Percentiles rank a stretch among this genome's conserved stretches.
phyloP scores from a whole-genome alignment of 1,139 yeast species.

The Protomyces gravidus region DNA sequence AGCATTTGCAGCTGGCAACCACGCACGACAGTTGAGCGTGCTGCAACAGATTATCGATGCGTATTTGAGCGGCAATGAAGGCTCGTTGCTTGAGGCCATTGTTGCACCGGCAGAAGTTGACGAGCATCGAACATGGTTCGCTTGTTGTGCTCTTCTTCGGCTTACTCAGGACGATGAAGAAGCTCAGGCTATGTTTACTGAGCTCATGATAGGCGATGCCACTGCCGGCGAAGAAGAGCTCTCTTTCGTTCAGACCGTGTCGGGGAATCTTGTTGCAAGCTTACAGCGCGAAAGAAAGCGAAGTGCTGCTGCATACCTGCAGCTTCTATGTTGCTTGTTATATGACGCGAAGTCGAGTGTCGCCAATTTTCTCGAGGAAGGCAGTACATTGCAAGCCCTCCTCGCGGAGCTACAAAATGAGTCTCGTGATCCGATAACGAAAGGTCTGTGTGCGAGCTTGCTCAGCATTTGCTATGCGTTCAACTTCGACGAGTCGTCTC shows the following conservation, averaged over 20 bases:
- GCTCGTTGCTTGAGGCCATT: conserved; percentile 30
- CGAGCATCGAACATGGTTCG: conserved; percentile 86
- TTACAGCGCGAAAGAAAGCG: conserved; percentile 39
- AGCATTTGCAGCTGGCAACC: conserved; percentile 57
- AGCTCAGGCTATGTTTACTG: conserved; percentile 51
- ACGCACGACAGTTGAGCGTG: conserved; percentile 57
- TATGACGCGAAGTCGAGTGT: conserved; percentile 75
- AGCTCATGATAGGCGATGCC: conserved; percentile 60
- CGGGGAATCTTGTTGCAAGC: conserved; percentile 68
- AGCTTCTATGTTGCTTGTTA: conserved; percentile 70
- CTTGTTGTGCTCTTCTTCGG: conserved; percentile 61
- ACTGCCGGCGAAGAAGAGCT: conserved; percentile 68
- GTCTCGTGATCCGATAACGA: conserved; percentile 57
- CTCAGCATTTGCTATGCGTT: conserved; percentile 81
- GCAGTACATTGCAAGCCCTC: conserved; percentile 61
- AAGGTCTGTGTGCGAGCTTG: conserved; percentile 68
- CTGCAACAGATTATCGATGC: conserved; percentile 59
- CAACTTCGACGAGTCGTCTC: conserved; percentile 59
- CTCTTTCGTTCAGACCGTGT: conserved; percentile 69
- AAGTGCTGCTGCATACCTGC: conserved; percentile 53
- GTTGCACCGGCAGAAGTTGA: conserved; percentile 52
- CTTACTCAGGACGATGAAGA: conserved; percentile 55
- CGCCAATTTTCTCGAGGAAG: conserved; percentile 67
- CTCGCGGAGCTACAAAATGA: conserved; percentile 53
- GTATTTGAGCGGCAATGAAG: conserved; percentile 38